Percentiles rank a stretch among this genome's conserved stretches.
phyloP scores from a whole-genome alignment of 495 filamentous ascomycete species.

The Podospora comata region DNA sequence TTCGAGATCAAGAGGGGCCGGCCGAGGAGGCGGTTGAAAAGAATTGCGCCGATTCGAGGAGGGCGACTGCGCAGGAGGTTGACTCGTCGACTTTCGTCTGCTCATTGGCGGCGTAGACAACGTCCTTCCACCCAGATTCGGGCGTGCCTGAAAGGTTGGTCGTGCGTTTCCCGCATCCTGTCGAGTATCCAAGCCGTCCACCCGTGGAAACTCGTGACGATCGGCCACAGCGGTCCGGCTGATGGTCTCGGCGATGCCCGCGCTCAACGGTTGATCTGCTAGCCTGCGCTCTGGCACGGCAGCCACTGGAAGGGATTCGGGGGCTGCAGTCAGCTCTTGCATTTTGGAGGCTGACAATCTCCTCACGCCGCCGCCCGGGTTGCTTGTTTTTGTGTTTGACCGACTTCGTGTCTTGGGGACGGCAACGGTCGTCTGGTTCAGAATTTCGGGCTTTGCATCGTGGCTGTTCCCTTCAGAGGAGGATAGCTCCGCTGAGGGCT shows the following conservation, averaged over 20 bases:
- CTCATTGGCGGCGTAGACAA: constrained; percentile 46
- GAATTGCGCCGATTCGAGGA: constrained; percentile 31
- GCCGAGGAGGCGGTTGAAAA: constrained; percentile 29
- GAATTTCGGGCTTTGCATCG: neutral
- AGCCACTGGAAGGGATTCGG: constrained; percentile 48
- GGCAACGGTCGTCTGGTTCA: constrained; percentile 1
- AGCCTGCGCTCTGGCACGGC: constrained; percentile 26
- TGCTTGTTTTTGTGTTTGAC: constrained; percentile 38
- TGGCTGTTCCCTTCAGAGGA: neutral
- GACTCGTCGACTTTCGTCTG: constrained; percentile 26
- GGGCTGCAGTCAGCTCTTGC: constrained; percentile 51
- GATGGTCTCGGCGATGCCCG: constrained; percentile 34
- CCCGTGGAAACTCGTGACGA: constrained; percentile 13
- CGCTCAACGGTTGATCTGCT: constrained; percentile 35
- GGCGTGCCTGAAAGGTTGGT: constrained; percentile 15
- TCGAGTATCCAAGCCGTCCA: neutral
- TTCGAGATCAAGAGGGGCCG: constrained; percentile 34
- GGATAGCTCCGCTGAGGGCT: constrained; percentile 12
- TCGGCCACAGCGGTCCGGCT: constrained; percentile 33
- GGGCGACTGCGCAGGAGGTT: constrained; percentile 23
- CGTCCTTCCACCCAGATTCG: constrained; percentile 32
- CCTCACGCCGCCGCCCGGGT: constrained; percentile 43
- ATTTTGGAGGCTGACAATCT: constrained; percentile 58
- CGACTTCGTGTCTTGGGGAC: constrained; percentile 26
- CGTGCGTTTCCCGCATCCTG: constrained; percentile 6